These are phyloP conservation scores for barley (Hordeum vulgare) DNA, from an alignment of 176 grass and related monocot genomes.

Conservation along the genomic window DNA sequence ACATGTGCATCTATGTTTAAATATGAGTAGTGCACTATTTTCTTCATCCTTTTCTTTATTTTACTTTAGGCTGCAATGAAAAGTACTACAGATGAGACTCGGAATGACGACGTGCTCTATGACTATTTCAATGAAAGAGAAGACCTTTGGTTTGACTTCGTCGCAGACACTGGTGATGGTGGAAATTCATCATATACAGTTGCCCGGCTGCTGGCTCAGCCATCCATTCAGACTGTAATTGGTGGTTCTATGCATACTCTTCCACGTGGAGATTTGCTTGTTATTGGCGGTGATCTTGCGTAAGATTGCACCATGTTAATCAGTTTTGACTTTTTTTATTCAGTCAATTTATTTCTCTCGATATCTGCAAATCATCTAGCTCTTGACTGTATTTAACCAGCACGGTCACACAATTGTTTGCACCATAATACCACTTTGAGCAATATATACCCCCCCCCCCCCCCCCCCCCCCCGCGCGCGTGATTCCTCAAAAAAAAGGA, in stretches of 20 bases:
- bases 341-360: background rate
- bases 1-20: background rate
- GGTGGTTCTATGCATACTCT: slow-evolving; percentile 65
- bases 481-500: no score
- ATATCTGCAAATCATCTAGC: slow-evolving; percentile 12
- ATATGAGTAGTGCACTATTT: background rate
- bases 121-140: slow-evolving; percentile 64
- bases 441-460: no score
- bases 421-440: no score
- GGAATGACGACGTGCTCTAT: slow-evolving; percentile 57
- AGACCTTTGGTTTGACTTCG: slow-evolving; percentile 90
- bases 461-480: no score
- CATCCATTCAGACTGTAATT: slow-evolving; percentile 56
- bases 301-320: slow-evolving; percentile 45
- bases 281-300: slow-evolving; percentile 89
- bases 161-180: slow-evolving; percentile 89
- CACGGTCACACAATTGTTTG: background rate
- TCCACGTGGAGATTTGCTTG: slow-evolving; percentile 85
- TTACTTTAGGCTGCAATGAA: slow-evolving; percentile 71
- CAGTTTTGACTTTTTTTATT: background rate
- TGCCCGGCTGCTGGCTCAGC: slow-evolving; percentile 68
- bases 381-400: background rate
- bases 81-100: slow-evolving; percentile 44
- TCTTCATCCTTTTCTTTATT: slow-evolving; percentile 22
- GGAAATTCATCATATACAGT: slow-evolving; percentile 86